Conservation (phyloP, 208 protist genomes). For the Naegleria fowleri region DNA sequence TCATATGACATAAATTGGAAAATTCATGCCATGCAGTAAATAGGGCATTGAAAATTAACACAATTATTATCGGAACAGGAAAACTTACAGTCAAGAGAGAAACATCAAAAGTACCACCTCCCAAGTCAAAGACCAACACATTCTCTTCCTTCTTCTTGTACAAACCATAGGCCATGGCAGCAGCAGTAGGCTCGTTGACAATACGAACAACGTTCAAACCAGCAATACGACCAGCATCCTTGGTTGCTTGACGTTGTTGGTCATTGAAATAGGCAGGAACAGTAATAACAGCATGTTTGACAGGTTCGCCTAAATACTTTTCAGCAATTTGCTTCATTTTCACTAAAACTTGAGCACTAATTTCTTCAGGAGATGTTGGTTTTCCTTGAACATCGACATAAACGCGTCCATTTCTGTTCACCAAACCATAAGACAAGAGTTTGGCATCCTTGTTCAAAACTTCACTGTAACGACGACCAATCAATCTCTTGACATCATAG, state of each 20-base stretch:
- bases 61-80: not conserved
- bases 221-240: conserved; percentile 92
- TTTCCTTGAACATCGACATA: conserved; percentile 63
- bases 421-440: conserved; percentile 68
- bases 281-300: conserved; percentile 92
- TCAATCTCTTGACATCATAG: conserved; percentile 84
- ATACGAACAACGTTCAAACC: conserved; percentile 95
- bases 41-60: not conserved
- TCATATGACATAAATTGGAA: no score
- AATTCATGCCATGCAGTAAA: conserved; percentile 28
- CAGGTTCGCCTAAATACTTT: conserved; percentile 64
- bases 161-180: conserved; percentile 93
- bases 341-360: conserved; percentile 87
- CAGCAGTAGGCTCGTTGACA: conserved; percentile 97
- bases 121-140: conserved; percentile 97
- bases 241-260: conserved; percentile 91
- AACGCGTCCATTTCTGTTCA: conserved; percentile 48
- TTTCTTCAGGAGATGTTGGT: conserved; percentile 87
- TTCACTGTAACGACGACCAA: conserved; percentile 64
- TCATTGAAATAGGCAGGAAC: conserved; percentile 99
- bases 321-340: conserved; percentile 96
- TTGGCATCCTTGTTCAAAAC: conserved; percentile 73
- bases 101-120: conserved; percentile 98
- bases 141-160: conserved; percentile 73
- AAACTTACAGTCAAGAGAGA: conserved; percentile 87